These are phyloP conservation scores for Cornus kousa DNA, from an alignment of 148 eudicot genomes.

Conservation along the genomic window DNA sequence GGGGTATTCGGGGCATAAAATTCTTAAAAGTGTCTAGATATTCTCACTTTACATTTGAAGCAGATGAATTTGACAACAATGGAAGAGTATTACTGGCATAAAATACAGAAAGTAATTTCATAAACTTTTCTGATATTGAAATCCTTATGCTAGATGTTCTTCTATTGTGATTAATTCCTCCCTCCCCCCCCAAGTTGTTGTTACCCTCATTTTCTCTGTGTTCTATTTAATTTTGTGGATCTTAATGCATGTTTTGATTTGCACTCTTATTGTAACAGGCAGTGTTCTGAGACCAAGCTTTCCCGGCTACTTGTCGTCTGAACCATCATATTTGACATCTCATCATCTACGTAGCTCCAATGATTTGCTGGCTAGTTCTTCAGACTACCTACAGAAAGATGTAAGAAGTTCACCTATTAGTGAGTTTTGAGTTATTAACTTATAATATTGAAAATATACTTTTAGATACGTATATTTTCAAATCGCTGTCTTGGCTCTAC, in stretches of 20 bases:
- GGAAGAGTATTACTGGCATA: no score
- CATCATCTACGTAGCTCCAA: constrained; percentile 30
- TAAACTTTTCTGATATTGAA: no score
- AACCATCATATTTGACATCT: constrained; percentile 27
- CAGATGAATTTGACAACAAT: no score
- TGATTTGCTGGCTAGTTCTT: constrained; percentile 18
- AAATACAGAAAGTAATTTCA: no score
- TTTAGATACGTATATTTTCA: no score
- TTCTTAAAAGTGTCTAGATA: no score
- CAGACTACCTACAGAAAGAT: constrained; percentile 34
- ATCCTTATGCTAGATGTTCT: no score
- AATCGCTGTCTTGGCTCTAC: not conserved
- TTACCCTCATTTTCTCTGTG: not conserved
- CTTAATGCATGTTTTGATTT: not conserved
- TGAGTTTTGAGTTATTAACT: not conserved
- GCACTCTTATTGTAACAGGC: constrained; percentile 18
- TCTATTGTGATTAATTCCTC: no score
- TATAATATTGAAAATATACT: not conserved
- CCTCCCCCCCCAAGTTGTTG: not conserved
- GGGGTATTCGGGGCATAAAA: no score
- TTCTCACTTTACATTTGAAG: no score
- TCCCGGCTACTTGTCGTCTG: constrained; percentile 43
- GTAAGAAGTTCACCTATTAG: constrained; percentile 17
- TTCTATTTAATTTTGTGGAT: no score
- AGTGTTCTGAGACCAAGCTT: constrained; percentile 27